Evolutionary conservation across 352 stramenopile genomes (phyloP).

Genomic region (Globisporangium parvum): DNA sequence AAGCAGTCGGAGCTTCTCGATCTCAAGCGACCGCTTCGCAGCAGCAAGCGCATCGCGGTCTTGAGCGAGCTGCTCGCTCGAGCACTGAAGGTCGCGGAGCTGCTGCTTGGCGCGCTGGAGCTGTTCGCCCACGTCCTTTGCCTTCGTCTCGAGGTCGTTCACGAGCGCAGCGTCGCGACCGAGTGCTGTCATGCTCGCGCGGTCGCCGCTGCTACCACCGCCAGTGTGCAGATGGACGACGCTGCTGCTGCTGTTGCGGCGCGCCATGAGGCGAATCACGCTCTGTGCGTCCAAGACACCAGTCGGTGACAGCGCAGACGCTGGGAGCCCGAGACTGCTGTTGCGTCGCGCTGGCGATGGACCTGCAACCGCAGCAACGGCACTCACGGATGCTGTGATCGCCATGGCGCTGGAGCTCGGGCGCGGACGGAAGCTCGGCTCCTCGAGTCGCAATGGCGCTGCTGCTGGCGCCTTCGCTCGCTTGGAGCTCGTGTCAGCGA

Average conservation of each 20-base stretch:
- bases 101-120: conserved; percentile 7
- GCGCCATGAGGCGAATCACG: not conserved
- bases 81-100: conserved; percentile 7
- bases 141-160: conserved; percentile 23
- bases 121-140: conserved; percentile 19
- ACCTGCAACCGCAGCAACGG: conserved; percentile 4
- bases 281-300: not conserved
- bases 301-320: not conserved
- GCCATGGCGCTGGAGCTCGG: conserved; percentile 3
- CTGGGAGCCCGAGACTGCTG: conserved; percentile 6
- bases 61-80: not conserved
- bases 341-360: conserved; percentile 8
- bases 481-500: conserved; percentile 27
- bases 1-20: not conserved
- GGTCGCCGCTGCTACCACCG: no score
- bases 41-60: conserved; percentile 19
- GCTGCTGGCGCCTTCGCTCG: not conserved
- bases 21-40: conserved; percentile 3
- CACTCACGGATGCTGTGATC: conserved; percentile 3
- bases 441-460: not conserved
- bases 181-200: no score
- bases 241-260: conserved; percentile 8
- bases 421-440: not conserved
- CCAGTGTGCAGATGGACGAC: conserved; percentile 9
- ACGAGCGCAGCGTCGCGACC: conserved; percentile 8